Base-by-base conservation (phyloP, 345 rosid species). In the Rhizophora apiculata region DNA sequence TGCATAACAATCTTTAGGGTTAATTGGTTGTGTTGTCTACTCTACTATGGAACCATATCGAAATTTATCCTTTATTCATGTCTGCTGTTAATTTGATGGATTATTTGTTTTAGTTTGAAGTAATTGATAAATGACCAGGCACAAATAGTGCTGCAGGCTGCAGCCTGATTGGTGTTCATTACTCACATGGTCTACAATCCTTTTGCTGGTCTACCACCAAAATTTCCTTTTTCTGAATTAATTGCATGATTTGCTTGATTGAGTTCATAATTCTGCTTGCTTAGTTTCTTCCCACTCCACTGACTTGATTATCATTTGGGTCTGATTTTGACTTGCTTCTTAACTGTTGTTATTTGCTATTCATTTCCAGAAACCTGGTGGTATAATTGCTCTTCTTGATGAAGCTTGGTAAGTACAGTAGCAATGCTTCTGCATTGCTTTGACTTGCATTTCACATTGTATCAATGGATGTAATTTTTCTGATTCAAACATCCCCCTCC, bases 351-450 rank as follows among this genome's bases (percentile, higher is more conserved):
- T 57, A 22, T 70, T 53, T 69, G 26, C 57, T 72, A 10, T 55
- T 56, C 34, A 51, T 75, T 75, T 89, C 69, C 93, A 95, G 99
- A 95, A 95, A 86, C 98, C 99, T 6, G 99, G 98, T 82, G 99
- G 99, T 72, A 92, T 95, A 77, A 89, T 95, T 64, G 96, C 99
- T 71, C 99, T 95, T 78, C 83, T 95, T 51, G 99, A 95, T 83
- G 98, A 95, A 84, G 99, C 99, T 79, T 95, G 99, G 99, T 95
- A 81, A 85, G 96, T 76, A 52, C 31, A 26, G 26, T 37, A 19
- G 21, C 49, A 71, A 24, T 26, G 26, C 29, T 68, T 32, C 31
- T 69, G 8, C 27, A 22, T 27, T 62, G 24, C n/a, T 70, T 49
- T 21, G 31, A 39, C 18, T 18, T 76, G 49, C 30, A 5, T 57